Evolutionary conservation across 371 early-diverging fungal species (phyloP).

Genomic region (Paramicrosporidium saccamoebae): DNA sequence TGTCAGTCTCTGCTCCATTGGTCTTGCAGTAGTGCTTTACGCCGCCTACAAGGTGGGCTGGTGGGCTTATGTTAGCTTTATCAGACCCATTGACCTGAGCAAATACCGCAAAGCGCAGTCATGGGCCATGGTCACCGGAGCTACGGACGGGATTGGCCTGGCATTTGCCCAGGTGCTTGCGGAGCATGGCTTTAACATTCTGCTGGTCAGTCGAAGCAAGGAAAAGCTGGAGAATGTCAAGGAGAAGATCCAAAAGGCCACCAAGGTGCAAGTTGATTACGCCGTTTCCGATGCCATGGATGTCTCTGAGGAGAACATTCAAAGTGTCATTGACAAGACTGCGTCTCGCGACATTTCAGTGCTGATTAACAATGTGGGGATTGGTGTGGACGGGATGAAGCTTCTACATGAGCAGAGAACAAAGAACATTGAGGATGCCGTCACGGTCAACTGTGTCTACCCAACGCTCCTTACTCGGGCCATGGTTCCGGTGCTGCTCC

Average conservation of each 20-base stretch:
- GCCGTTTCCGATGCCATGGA: constrained; percentile 38
- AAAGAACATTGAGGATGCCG: constrained; percentile 22
- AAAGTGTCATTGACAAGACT: constrained; percentile 12
- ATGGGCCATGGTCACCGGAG: constrained; percentile 92
- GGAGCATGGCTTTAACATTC: constrained; percentile 38
- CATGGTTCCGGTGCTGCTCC: constrained; percentile 39
- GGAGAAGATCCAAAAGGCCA: constrained; percentile 21
- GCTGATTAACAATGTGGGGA: constrained; percentile 68
- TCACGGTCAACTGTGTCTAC: constrained; percentile 59
- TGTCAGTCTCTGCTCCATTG: too few species aligned
- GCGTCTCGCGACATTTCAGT: constrained; percentile 7
- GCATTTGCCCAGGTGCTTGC: constrained; percentile 75
- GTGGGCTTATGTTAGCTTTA: too few species aligned
- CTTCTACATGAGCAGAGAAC: constrained; percentile 38
- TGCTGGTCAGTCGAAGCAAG: constrained; percentile 53
- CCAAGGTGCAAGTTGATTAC: constrained; percentile 26
- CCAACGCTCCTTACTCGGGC: constrained; percentile 47
- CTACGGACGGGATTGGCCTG: constrained; percentile 87
- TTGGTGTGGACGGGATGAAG: constrained; percentile 53
- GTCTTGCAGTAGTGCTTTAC: too few species aligned
- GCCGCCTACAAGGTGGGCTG: too few species aligned
- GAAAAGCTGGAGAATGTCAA: constrained; percentile 47
- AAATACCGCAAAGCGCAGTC: too few species aligned
- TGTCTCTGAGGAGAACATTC: constrained; percentile 25
- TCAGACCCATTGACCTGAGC: too few species aligned